Evolutionary conservation across 345 rosid species (phyloP).

Genomic region (Acer negundo): DNA sequence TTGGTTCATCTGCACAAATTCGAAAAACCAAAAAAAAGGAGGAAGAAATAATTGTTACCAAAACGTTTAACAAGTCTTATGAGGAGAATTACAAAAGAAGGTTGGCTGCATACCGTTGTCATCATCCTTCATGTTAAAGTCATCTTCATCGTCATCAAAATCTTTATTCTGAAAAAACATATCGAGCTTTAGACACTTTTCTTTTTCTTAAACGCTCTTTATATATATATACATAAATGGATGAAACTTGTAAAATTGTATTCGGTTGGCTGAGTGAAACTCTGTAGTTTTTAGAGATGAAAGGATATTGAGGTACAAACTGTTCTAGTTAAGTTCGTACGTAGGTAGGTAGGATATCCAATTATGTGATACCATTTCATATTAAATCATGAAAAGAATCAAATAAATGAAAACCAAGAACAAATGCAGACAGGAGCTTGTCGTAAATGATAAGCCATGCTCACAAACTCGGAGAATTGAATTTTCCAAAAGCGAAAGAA

Average conservation of each 20-base stretch:
- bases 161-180: constrained; percentile 37
- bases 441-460: no score
- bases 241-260: no score
- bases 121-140: constrained; percentile 41
- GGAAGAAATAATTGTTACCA: not conserved
- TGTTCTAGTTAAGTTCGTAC: not conserved
- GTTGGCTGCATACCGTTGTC: constrained; percentile 37
- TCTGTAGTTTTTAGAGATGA: not conserved
- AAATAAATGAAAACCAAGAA: not conserved
- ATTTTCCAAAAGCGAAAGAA: no score
- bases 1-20: constrained; percentile 36
- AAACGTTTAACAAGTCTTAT: not conserved
- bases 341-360: not conserved
- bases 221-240: not conserved
- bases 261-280: not conserved
- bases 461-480: no score
- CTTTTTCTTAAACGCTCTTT: not conserved
- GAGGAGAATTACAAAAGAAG: not conserved
- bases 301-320: not conserved
- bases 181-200: not conserved
- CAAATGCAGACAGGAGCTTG: not conserved
- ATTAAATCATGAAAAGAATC: not conserved
- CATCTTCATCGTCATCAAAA: constrained; percentile 58
- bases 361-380: not conserved
- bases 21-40: not conserved